These are phyloP conservation scores for Nemania serpens DNA, from an alignment of 2,329 filamentous ascomycete genomes.

Conservation along the genomic window DNA sequence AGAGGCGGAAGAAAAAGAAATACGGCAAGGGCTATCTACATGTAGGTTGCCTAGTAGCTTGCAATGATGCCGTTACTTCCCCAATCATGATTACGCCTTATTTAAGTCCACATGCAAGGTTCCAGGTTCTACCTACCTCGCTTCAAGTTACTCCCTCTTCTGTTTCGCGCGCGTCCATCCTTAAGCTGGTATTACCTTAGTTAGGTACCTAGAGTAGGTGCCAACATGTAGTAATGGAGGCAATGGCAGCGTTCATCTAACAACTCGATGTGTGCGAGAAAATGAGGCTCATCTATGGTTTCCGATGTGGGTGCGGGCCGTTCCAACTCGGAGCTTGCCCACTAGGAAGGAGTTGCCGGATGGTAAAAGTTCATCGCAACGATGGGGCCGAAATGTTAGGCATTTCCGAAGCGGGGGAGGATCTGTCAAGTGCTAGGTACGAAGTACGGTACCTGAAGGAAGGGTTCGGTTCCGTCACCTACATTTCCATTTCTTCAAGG, in stretches of 20 bases:
- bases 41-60: background rate
- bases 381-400: conserved; percentile 9
- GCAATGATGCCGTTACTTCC: background rate
- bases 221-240: background rate
- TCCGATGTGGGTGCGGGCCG: conserved; percentile 4
- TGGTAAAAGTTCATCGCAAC: conserved; percentile 12
- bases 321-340: conserved; percentile 7
- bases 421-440: background rate
- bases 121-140: no score
- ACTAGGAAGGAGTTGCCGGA: background rate
- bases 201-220: no score
- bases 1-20: conserved; percentile 18
- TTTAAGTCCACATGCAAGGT: no score
- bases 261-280: background rate
- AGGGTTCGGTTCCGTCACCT: no score
- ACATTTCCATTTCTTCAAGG: no score
- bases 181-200: no score
- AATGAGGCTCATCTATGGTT: conserved; percentile 13
- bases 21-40: no score
- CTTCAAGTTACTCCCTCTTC: no score
- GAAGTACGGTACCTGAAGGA: no score
- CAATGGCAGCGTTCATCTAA: background rate
- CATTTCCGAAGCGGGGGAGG: no score
- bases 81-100: background rate
- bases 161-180: no score